Evolutionary conservation across 371 early-diverging fungal species (phyloP).

Genomic region (Mucor saturninus): DNA sequence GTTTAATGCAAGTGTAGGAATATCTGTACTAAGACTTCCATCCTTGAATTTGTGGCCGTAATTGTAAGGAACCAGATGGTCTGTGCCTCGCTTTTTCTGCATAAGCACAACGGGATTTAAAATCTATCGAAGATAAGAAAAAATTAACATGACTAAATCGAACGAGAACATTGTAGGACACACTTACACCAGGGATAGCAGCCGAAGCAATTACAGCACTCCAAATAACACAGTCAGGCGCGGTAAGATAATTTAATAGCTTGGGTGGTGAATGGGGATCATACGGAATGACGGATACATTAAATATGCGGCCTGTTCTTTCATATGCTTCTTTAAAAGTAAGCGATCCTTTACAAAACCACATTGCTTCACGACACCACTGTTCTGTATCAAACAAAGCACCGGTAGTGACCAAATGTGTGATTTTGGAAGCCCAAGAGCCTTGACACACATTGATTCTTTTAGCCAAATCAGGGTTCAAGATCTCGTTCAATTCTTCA

Average conservation of each 20-base stretch:
- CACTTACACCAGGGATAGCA: conserved; percentile 56
- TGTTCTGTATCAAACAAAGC: conserved; percentile 76
- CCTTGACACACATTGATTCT: conserved; percentile 70
- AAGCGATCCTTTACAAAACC: conserved; percentile 81
- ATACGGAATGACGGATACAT: conserved; percentile 83
- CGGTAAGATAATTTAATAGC: conserved; percentile 86
- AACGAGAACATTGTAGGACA: neutral
- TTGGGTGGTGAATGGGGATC: conserved; percentile 82
- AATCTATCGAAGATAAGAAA: conserved; percentile 44
- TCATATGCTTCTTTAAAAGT: conserved; percentile 92
- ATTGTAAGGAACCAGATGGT: conserved; percentile 72
- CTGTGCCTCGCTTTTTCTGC: conserved; percentile 71
- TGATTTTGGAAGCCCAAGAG: conserved; percentile 41
- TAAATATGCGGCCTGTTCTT: conserved; percentile 86
- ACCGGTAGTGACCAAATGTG: conserved; percentile 41
- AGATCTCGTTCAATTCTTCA: conserved; percentile 71
- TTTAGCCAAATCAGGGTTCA: conserved; percentile 64
- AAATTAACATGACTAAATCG: neutral
- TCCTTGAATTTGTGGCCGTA: conserved; percentile 85
- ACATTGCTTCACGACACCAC: conserved; percentile 72
- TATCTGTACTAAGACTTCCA: conserved; percentile 87
- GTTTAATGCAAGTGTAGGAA: conserved; percentile 76
- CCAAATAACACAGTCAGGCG: conserved; percentile 89
- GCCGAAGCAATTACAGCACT: conserved; percentile 70
- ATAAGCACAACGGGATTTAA: conserved; percentile 82